Conservation (phyloP, 495 filamentous ascomycete genomes). For the Podospora pseudopauciseta region DNA sequence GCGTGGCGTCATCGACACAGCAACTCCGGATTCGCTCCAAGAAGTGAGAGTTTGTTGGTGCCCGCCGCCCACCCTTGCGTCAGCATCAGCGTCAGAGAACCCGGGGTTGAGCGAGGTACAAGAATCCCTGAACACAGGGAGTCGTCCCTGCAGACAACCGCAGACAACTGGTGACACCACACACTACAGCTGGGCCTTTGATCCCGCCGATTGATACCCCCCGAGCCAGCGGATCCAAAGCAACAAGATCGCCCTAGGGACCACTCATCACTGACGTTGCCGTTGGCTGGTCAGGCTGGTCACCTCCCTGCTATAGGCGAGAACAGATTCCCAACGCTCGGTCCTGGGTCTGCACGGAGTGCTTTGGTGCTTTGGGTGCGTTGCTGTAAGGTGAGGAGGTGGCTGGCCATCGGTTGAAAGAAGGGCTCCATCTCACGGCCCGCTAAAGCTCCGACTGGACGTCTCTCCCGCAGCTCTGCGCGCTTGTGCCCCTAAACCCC, state of each 20-base stretch:
- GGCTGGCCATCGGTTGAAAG: not conserved
- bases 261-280: no score
- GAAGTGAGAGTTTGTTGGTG: not conserved
- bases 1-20: conserved; percentile 9
- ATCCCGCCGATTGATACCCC: conserved; percentile 18
- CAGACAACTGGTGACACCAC: not conserved
- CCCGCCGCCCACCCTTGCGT: not conserved
- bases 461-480: conserved; percentile 15
- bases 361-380: conserved; percentile 8
- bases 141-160: not conserved
- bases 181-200: not conserved
- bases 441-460: conserved; percentile 23
- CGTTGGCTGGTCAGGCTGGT: no score
- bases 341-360: conserved; percentile 6
- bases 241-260: conserved; percentile 2
- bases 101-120: not conserved
- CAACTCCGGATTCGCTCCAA: conserved; percentile 25
- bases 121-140: not conserved
- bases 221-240: conserved; percentile 4
- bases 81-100: not conserved
- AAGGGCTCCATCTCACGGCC: conserved; percentile 13
- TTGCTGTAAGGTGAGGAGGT: not conserved
- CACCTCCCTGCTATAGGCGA: no score
- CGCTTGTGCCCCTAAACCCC: conserved; percentile 19
- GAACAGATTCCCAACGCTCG: not conserved